Conservation (phyloP, 2,329 filamentous ascomycete species). For the Talaromyces sp. region DNA sequence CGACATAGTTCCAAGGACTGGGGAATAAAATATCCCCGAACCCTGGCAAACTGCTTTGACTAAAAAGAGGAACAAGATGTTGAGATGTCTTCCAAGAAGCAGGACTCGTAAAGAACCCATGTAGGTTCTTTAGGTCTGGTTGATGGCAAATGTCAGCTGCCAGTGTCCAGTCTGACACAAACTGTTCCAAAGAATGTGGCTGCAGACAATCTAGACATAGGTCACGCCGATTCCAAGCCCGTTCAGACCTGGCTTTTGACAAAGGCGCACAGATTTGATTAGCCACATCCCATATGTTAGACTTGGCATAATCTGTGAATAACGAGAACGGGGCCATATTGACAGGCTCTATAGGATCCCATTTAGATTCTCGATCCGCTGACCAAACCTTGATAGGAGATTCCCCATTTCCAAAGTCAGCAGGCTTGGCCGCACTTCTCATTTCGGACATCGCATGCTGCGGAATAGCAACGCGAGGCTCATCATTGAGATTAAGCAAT, state of each 20-base stretch:
- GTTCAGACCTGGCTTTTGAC: slow-evolving; percentile 55
- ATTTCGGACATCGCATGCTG: slow-evolving; percentile 34
- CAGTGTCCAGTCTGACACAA: slow-evolving; percentile 61
- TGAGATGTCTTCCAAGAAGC: slow-evolving; percentile 59
- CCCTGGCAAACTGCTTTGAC: slow-evolving; percentile 65
- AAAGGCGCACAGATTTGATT: slow-evolving; percentile 58
- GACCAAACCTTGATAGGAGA: slow-evolving; percentile 31
- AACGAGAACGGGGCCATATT: slow-evolving; percentile 28
- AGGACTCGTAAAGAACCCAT: slow-evolving; percentile 66
- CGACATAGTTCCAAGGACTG: slow-evolving; percentile 57
- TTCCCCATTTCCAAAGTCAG: not conserved
- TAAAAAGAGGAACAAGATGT: slow-evolving; percentile 69
- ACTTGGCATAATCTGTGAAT: slow-evolving; percentile 39
- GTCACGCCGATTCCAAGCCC: slow-evolving; percentile 59
- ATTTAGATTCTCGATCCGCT: slow-evolving; percentile 29
- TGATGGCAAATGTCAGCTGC: slow-evolving; percentile 70
- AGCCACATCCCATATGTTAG: slow-evolving; percentile 38
- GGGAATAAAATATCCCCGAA: slow-evolving; percentile 77
- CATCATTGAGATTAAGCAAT: slow-evolving; percentile 60
- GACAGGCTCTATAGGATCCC: slow-evolving; percentile 33
- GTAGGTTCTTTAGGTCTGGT: slow-evolving; percentile 67
- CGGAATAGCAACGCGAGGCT: slow-evolving; percentile 54
- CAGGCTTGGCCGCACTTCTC: slow-evolving; percentile 12
- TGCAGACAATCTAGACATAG: slow-evolving; percentile 62
- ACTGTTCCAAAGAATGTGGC: slow-evolving; percentile 63